Evolutionary conservation across 371 early-diverging fungal species (phyloP).

Genomic region (Apophysomyces variabilis): DNA sequence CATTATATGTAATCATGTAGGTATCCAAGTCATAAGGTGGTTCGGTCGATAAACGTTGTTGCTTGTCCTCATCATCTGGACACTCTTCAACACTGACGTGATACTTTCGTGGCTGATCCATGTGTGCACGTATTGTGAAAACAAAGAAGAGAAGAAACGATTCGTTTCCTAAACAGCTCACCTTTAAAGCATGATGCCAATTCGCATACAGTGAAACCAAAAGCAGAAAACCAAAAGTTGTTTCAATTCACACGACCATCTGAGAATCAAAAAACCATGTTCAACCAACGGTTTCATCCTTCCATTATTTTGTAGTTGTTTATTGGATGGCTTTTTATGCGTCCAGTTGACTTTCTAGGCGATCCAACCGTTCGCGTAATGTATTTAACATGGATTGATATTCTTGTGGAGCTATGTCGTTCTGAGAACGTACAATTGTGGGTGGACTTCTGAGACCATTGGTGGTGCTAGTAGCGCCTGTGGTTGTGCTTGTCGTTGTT

Average conservation of each 20-base stretch:
- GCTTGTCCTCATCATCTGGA: background rate
- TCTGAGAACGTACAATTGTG: slow-evolving; percentile 35
- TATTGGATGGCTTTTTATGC: background rate
- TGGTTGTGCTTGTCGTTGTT: background rate
- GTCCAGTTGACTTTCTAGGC: slow-evolving; percentile 9
- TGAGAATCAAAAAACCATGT: background rate
- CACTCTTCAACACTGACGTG: slow-evolving; percentile 9
- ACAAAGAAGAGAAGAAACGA: background rate
- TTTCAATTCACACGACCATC: slow-evolving; percentile 8
- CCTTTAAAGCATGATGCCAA: no score
- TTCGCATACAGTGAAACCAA: no score
- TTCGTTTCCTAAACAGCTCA: background rate
- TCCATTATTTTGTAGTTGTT: background rate
- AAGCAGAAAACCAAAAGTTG: background rate
- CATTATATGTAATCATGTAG: background rate
- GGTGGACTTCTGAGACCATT: slow-evolving; percentile 21
- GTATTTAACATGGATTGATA: slow-evolving; percentile 6
- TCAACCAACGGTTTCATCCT: slow-evolving; percentile 3
- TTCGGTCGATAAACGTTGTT: background rate
- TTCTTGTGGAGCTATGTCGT: slow-evolving; percentile 24
- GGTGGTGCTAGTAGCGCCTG: background rate
- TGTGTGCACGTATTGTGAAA: background rate
- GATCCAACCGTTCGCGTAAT: slow-evolving; percentile 6
- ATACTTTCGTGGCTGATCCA: slow-evolving; percentile 1
- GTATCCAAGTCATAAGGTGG: slow-evolving; percentile 7